phyloP scores from a whole-genome alignment of 331 rosid genomes.

The Spiraea crenata region DNA sequence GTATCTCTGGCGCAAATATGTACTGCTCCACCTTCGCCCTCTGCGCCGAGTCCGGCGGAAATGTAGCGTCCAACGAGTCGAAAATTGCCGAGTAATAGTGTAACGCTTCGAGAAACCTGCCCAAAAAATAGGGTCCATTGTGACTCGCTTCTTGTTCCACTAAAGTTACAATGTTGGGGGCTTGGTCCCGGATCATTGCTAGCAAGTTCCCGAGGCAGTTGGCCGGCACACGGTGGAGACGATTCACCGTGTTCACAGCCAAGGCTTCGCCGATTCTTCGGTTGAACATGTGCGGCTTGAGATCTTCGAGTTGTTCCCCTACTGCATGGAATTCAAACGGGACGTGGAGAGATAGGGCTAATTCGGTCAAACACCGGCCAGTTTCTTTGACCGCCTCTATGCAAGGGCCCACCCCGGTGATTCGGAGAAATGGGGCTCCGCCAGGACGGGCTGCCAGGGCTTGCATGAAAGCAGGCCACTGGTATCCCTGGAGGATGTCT shows the following conservation, averaged over 20 bases:
- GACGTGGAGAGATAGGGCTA: constrained; percentile 77
- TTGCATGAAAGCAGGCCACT: constrained; percentile 96
- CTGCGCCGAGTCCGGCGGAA: constrained; percentile 71
- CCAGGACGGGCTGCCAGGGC: constrained; percentile 72
- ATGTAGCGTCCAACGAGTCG: constrained; percentile 87
- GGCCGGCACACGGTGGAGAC: constrained; percentile 66
- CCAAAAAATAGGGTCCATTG: constrained; percentile 78
- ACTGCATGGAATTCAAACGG: constrained; percentile 84
- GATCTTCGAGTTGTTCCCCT: constrained; percentile 66
- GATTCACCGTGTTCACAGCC: constrained; percentile 73
- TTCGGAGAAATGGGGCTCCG: constrained; percentile 64
- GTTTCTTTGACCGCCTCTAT: constrained; percentile 58
- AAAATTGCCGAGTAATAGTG: constrained; percentile 85
- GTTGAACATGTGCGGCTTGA: constrained; percentile 78
- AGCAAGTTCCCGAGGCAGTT: constrained; percentile 52
- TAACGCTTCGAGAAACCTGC: constrained; percentile 74
- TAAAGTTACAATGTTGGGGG: constrained; percentile 68
- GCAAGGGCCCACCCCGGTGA: constrained; percentile 58
- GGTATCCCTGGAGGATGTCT: constrained; percentile 89
- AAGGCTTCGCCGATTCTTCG: constrained; percentile 78
- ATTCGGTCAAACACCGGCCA: constrained; percentile 59
- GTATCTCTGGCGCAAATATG: constrained; percentile 83
- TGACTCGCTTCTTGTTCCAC: constrained; percentile 95
- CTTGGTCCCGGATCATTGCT: constrained; percentile 77
- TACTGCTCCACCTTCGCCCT: constrained; percentile 92